Evolutionary conservation across 352 stramenopile species (phyloP), one percentile per base, ranked within the genome.

Genomic region (Globisporangium yorkense): DNA sequence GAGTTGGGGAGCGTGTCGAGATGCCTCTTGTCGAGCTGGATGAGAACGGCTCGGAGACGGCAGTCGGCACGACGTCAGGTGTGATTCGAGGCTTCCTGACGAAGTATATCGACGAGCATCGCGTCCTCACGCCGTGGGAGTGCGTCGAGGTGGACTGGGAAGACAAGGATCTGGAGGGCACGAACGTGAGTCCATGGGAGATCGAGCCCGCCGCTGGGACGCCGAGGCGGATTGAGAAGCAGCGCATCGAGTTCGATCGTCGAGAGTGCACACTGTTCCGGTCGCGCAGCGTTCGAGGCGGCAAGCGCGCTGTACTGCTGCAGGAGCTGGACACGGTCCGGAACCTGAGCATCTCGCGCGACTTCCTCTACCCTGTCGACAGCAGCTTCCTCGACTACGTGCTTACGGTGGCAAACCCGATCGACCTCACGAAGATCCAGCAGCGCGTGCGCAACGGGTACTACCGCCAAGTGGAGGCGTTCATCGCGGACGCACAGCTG

Each of bases 391-490:
- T 84, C 16, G 84, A 94, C 55, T 96, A 96, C 52, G 63, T 85
- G 48, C 82, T 88, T 16, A 89, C 81, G 24, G 67, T 96, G 27
- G 80, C 85, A 2, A 94, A 95, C 54, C 82, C 85, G 2, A 88
- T 96, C 40, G 86, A 96, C 60, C 62, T 96, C 35, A 86, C 69
- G 5, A 85, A 88, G 62, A 92, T 96, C 43, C 74, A 79, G 13
- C 66, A 78, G 41, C 81, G 87, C 18, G 52, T 96, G 15, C 65
- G 68, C 13, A 62, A 68, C 7, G 70, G 70, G 0, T 96, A 93
- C 59, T 96, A 95, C 51, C 84, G 87, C 8, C 87, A 96, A 59
- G 67, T 94, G 8, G 83, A 94, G 47, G 85, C 84, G 2, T 86
- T 95, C 46, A 64, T 93, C 37, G 70, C 81, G 9, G 87, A 96